phyloP scores from a whole-genome alignment of 2,329 filamentous ascomycete species.

The Nemania diffusa region DNA sequence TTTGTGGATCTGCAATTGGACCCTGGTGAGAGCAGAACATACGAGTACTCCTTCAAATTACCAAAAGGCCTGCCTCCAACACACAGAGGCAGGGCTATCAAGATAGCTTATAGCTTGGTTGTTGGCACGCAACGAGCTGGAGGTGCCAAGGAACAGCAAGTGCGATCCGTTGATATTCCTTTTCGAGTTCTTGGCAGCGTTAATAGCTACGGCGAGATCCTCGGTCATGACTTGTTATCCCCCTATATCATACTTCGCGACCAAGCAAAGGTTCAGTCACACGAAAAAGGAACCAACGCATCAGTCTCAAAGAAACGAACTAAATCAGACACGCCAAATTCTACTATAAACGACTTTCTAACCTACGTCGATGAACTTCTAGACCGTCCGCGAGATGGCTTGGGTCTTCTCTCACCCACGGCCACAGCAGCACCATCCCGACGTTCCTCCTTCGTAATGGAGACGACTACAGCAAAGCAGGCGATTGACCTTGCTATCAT shows the following conservation, averaged over 20 bases:
- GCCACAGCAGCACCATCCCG: conserved; percentile 66
- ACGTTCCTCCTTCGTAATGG: conserved; percentile 65
- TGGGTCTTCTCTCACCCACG: conserved; percentile 78
- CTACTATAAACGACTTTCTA: conserved; percentile 74
- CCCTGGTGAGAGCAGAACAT: conserved; percentile 88
- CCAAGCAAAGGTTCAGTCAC: conserved; percentile 73
- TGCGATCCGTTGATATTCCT: conserved; percentile 90
- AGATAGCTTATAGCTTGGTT: conserved; percentile 89
- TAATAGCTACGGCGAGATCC: conserved; percentile 85
- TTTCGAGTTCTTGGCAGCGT: conserved; percentile 95
- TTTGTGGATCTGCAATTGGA: conserved; percentile 92
- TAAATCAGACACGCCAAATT: conserved; percentile 47
- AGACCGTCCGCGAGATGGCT: conserved; percentile 64
- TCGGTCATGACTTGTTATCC: conserved; percentile 93
- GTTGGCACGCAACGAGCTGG: conserved; percentile 91
- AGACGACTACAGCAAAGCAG: conserved; percentile 76
- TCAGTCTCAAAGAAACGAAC: conserved; percentile 42
- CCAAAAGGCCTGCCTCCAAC: conserved; percentile 91
- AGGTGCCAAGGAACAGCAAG: conserved; percentile 79
- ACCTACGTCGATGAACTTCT: conserved; percentile 81
- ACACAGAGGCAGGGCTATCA: conserved; percentile 91
- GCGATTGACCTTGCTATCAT: conserved; percentile 92
- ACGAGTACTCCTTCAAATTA: conserved; percentile 85
- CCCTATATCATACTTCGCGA: conserved; percentile 92
- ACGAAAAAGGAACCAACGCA: conserved; percentile 52